These are phyloP conservation scores for Seminavis robusta DNA, from an alignment of 108 stramenopile species.

Conservation along the genomic window DNA sequence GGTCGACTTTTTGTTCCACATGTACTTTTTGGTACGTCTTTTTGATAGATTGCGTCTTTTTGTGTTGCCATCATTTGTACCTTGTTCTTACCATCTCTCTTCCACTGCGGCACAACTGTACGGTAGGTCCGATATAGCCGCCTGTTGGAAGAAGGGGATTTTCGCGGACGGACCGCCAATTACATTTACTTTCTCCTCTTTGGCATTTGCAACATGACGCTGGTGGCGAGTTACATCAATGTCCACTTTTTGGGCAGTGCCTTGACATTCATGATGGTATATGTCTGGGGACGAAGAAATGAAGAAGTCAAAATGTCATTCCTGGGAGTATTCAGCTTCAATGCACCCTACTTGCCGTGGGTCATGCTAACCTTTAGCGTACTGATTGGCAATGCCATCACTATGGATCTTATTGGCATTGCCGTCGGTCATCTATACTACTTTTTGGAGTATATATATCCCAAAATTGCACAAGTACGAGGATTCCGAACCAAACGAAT, in stretches of 20 bases:
- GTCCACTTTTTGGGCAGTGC: slow-evolving; percentile 91
- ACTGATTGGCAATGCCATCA: slow-evolving; percentile 81
- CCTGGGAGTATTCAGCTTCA: slow-evolving; percentile 91
- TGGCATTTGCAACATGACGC: slow-evolving; percentile 75
- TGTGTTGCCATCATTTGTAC: not conserved
- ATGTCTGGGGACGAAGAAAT: slow-evolving; percentile 93
- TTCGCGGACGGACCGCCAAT: slow-evolving; percentile 90
- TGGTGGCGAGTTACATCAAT: slow-evolving; percentile 76
- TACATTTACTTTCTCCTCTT: slow-evolving; percentile 93
- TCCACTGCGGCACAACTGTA: not conserved
- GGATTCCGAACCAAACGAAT: slow-evolving; percentile 83
- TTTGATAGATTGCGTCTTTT: not conserved
- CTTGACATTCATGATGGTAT: slow-evolving; percentile 98
- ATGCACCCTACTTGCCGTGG: slow-evolving; percentile 96
- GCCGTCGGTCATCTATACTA: slow-evolving; percentile 96
- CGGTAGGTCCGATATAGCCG: slow-evolving; percentile 83
- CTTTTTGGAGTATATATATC: slow-evolving; percentile 96
- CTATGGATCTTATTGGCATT: slow-evolving; percentile 91
- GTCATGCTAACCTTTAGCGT: slow-evolving; percentile 91
- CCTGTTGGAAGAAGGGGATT: slow-evolving; percentile 93
- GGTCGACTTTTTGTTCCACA: slow-evolving; percentile 97
- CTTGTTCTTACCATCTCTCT: not conserved
- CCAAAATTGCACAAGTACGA: slow-evolving; percentile 87
- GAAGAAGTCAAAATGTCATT: slow-evolving; percentile 91
- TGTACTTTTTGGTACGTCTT: slow-evolving; percentile 90